phyloP scores from a whole-genome alignment of 1,284 basidiomycete species.

The Lignosus rhinocerotis region DNA sequence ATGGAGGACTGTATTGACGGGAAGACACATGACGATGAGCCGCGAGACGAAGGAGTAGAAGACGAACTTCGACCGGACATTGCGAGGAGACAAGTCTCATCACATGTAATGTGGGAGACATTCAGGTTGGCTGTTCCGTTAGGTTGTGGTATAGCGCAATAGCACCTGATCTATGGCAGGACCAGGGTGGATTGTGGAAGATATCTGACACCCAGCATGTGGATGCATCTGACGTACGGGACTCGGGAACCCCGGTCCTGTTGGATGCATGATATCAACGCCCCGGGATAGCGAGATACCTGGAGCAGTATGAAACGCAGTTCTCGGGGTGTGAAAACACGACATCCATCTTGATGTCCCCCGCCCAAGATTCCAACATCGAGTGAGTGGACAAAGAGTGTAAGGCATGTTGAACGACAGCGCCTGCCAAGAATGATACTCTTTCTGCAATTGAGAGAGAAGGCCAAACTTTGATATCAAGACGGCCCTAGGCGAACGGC shows the following conservation, averaged over 20 bases:
- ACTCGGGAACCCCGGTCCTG: not conserved
- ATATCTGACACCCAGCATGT: not conserved
- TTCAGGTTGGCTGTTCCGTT: not conserved
- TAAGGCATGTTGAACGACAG: not conserved
- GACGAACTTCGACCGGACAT: conserved; percentile 9
- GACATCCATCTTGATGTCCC: no score
- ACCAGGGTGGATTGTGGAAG: not conserved
- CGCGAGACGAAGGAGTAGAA: not conserved
- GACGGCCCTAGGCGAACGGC: not conserved
- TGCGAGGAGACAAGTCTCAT: not conserved
- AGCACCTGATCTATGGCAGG: not conserved
- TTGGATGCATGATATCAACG: not conserved
- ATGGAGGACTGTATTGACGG: not conserved
- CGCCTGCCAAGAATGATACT: not conserved
- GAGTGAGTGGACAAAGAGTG: no score
- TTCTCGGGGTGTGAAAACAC: not conserved
- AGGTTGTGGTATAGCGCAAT: no score
- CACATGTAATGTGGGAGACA: not conserved
- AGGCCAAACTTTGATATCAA: not conserved
- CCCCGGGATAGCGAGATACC: not conserved
- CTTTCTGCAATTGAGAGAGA: not conserved
- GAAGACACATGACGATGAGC: conserved; percentile 6
- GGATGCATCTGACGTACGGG: not conserved
- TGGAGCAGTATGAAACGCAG: not conserved
- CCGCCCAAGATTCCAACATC: no score